Base-by-base conservation (phyloP, 2,329 filamentous ascomycete genomes). In the Cytospora leucostoma region DNA sequence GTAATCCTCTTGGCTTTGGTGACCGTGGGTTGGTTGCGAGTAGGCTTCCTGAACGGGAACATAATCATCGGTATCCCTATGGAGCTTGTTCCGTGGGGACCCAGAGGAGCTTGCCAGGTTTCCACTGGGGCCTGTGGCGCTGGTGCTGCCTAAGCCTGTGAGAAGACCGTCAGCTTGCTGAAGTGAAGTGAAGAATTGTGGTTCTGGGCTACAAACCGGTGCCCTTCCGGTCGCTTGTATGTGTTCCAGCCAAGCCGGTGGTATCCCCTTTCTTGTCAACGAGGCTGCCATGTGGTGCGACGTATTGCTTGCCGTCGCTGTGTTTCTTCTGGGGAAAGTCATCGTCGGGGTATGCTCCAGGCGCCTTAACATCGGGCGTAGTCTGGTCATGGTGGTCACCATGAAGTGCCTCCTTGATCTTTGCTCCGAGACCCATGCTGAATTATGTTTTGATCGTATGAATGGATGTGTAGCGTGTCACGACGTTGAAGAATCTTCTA, bases 331-430 rank as follows among this genome's bases (percentile, higher is more conserved):
- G 66, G n/a, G 65, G 55, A 7, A 67, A 52, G 12, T 67, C 66
- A 34, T 68, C 68, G 4, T 54, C 40, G 12, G 67, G 64, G 40
- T 67, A 70, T 4, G 65, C 37, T 15, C 68, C 67, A 15, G 67
- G 66, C 4, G 65, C 59, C 35, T 60, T 67, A 40, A 35, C 44
- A 4, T 57, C 63, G 40, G 61, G 19, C 21, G 56, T 57, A 37
- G 57, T 33, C n/a, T 56, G 63, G 51, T 44, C 27, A 21, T 64
- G 50, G 35, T 69, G 62, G 63, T 70, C 68, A 56, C 66, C 59
- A 12, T 62, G 56, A 13, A 70, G 67, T 37, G 62, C 69, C 35
- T 69, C 68, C 67, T 70, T 70, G 62, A 70, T 68, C 58, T 70
- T 70, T 38, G 63, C 55, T 44, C 67, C 69, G 53, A 70, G 52